Evolutionary conservation across 345 rosid genomes (phyloP).

Genomic region (Arabidopsis thaliana): DNA sequence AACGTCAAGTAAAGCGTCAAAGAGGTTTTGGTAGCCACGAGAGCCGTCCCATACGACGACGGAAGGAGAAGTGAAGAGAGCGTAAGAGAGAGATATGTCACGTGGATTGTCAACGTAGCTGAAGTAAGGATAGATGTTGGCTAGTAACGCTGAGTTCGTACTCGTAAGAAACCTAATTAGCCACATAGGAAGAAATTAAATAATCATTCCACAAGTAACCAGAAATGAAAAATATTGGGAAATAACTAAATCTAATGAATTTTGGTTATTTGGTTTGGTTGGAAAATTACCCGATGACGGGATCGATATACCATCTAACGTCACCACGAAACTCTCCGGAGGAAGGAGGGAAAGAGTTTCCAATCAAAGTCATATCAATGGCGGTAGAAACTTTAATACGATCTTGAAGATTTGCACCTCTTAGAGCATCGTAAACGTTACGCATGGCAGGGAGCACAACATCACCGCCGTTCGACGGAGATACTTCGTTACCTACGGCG

Average conservation of each 20-base stretch:
- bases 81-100: constrained; percentile 48
- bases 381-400: constrained; percentile 59
- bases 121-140: constrained; percentile 55
- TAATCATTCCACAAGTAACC: too few species aligned
- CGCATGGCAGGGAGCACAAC: constrained; percentile 59
- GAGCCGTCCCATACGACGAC: constrained; percentile 46
- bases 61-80: constrained; percentile 47
- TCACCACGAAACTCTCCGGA: constrained; percentile 47
- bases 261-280: too few species aligned
- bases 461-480: constrained; percentile 40
- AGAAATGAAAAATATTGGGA: too few species aligned
- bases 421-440: constrained; percentile 48
- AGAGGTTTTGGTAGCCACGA: constrained; percentile 47
- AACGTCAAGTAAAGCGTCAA: constrained; percentile 42
- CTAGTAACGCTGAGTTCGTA: constrained; percentile 48
- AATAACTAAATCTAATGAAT: too few species aligned
- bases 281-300: constrained; percentile 41
- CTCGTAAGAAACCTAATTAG: constrained; percentile 33
- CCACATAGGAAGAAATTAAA: background rate
- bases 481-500: constrained; percentile 52
- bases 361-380: constrained; percentile 39
- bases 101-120: constrained; percentile 30
- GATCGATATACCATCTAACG: constrained; percentile 33
- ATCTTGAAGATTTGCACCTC: constrained; percentile 43
- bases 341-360: constrained; percentile 57